phyloP scores from a whole-genome alignment of 768 basidiomycete genomes.

The Mycena haematopus region DNA sequence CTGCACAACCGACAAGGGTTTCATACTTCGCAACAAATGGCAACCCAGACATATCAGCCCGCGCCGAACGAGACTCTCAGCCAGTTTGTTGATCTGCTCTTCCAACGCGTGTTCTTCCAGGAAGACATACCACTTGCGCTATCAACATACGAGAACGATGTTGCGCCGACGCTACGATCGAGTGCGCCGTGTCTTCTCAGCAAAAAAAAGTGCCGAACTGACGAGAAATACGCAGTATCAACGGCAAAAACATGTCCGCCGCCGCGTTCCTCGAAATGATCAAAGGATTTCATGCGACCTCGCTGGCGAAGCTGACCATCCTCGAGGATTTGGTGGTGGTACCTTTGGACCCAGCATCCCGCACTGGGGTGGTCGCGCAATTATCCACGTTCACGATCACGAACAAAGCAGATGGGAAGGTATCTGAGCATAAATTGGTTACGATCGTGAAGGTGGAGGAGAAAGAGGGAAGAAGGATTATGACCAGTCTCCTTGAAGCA shows the following conservation, averaged over 20 bases:
- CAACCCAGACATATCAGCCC: slow-evolving; percentile 16
- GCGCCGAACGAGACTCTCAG: slow-evolving; percentile 17
- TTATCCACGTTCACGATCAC: slow-evolving; percentile 7
- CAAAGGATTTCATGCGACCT: slow-evolving; percentile 12
- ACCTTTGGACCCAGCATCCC: slow-evolving; percentile 1
- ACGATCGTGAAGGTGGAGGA: slow-evolving; percentile 18
- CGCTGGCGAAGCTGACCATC: background rate
- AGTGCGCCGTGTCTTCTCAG: background rate
- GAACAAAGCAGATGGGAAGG: slow-evolving; percentile 6
- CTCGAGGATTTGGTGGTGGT: slow-evolving; percentile 16
- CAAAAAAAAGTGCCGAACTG: background rate
- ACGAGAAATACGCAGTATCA: slow-evolving; percentile 2
- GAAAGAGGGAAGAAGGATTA: slow-evolving; percentile 14
- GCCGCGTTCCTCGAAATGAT: slow-evolving; percentile 15
- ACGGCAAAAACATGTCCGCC: slow-evolving; percentile 8
- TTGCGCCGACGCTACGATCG: slow-evolving; percentile 9
- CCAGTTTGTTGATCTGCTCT: slow-evolving; percentile 23
- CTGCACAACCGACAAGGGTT: too few relatives aligned
- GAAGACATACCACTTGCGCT: slow-evolving; percentile 12
- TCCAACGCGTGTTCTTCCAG: slow-evolving; percentile 20
- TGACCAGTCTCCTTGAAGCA: slow-evolving; percentile 14
- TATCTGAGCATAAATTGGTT: background rate
- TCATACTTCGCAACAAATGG: background rate
- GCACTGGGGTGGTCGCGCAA: slow-evolving; percentile 19
- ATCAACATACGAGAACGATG: slow-evolving; percentile 17